Percentiles rank a stretch among this genome's conserved stretches.
Conservation (phyloP, 441 rosid species). For the Jatropha multifida region DNA sequence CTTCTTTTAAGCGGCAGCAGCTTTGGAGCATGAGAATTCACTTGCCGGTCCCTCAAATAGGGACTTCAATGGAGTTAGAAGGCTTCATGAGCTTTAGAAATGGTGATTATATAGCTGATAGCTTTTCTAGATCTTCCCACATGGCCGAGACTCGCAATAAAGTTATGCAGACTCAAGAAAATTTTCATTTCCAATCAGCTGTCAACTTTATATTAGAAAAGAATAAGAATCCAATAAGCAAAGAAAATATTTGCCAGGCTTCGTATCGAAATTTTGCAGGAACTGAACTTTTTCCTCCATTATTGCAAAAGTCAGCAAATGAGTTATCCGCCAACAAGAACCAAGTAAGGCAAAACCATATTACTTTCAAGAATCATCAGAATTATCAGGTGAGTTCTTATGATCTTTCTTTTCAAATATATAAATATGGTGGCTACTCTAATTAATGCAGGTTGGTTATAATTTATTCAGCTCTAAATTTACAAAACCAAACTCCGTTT, state of each 20-base stretch:
- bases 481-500: background rate
- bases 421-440: too few relatives aligned
- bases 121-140: background rate
- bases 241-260: background rate
- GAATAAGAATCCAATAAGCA: background rate
- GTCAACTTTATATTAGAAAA: background rate
- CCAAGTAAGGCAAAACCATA: background rate
- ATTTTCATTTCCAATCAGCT: slow-evolving; percentile 3
- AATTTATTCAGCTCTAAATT: background rate
- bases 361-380: slow-evolving; percentile 8
- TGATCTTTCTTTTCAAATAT: too few relatives aligned
- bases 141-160: background rate
- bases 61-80: background rate
- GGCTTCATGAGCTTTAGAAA: background rate
- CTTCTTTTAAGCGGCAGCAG: too few relatives aligned
- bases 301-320: slow-evolving; percentile 9
- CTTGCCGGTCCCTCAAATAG: too few relatives aligned
- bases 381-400: background rate
- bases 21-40: too few relatives aligned
- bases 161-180: background rate
- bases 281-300: background rate
- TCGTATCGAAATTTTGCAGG: background rate
- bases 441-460: background rate
- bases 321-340: background rate
- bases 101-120: background rate